Evolutionary conservation across 208 protist genomes (phyloP).

Genomic region (Leishmania aethiopica): DNA sequence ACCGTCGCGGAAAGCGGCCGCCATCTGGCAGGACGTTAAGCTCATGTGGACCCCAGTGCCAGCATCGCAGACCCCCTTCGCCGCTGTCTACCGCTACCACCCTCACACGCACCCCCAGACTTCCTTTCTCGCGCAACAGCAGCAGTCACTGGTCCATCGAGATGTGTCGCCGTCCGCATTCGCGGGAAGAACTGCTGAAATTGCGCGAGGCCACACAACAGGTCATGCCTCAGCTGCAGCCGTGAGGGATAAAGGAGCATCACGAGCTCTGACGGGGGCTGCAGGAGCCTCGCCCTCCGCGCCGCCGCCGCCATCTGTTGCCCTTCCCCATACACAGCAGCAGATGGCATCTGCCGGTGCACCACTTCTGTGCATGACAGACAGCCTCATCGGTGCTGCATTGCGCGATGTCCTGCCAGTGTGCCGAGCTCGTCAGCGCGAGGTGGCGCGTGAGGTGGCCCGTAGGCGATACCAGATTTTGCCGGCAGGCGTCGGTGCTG

Average conservation of each 20-base stretch:
- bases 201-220: not conserved
- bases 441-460: slow-evolving; percentile 32
- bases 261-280: not conserved
- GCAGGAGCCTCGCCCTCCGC: not conserved
- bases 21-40: slow-evolving; percentile 19
- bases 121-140: not conserved
- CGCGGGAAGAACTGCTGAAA: not conserved
- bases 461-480: slow-evolving; percentile 19
- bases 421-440: slow-evolving; percentile 22
- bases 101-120: not conserved
- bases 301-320: not conserved
- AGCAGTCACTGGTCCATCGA: not conserved
- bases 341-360: not conserved
- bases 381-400: slow-evolving; percentile 29
- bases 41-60: slow-evolving; percentile 26
- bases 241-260: not conserved
- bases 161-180: not conserved
- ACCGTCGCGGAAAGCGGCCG: slow-evolving; percentile 1
- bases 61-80: slow-evolving; percentile 11
- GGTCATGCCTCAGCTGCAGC: not conserved
- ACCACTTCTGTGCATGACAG: slow-evolving; percentile 24
- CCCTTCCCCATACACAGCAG: not conserved
- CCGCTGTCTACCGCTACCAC: slow-evolving; percentile 16
- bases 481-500: not conserved
- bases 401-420: slow-evolving; percentile 27